Base-by-base conservation (phyloP, 31 red algal species). In the Asparagopsis taxiformis region DNA sequence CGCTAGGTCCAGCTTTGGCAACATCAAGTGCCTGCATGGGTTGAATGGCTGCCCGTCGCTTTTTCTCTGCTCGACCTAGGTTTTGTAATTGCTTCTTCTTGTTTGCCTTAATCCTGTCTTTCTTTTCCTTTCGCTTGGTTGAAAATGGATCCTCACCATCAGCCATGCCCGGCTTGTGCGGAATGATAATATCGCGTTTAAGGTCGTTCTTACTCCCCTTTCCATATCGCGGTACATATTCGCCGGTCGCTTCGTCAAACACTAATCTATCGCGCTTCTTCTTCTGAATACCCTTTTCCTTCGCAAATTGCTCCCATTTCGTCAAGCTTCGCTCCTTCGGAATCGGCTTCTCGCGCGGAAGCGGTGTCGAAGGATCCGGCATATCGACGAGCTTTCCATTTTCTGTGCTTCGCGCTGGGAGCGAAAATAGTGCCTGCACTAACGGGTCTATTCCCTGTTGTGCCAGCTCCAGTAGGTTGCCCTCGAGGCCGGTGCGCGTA, bases 301-400 rank as follows among this genome's bases (percentile, higher is more conserved):
- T 80, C 29, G 94, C 82, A 74, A 90, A 97, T 16, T 73, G 37
- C 49, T 93, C 89, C 94, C 94, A 97, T 64, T 88, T 91, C 15
- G 94, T 93, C 16, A 86, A 71, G 3, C 46, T 35, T 25, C 75
- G 61, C 39, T 65, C 60, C 48, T 77, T 83, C 11, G 84, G 88
- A 30, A 89, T 69, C 46, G 88, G 88, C 31, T 90, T 93, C 50
- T 84, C 84, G 3, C 89, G 83, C 10, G 88, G 89, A 20, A 93
- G 61, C 38, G 38, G 29, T 25, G 8, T 9, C 29, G 8, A 59
- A 3, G 56, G 77, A 17, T 25, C 22, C 29, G 72, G 79, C 21
- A 78, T 60, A 44, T 50, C 48, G n/a, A 77, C 65, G 0, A 91
- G 44, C 32, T 74, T 70, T 23, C 76, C 88, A 22, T 58, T 74